These are phyloP conservation scores for Hippophae rhamnoides DNA, from an alignment of 306 rosid genomes.

Conservation along the genomic window DNA sequence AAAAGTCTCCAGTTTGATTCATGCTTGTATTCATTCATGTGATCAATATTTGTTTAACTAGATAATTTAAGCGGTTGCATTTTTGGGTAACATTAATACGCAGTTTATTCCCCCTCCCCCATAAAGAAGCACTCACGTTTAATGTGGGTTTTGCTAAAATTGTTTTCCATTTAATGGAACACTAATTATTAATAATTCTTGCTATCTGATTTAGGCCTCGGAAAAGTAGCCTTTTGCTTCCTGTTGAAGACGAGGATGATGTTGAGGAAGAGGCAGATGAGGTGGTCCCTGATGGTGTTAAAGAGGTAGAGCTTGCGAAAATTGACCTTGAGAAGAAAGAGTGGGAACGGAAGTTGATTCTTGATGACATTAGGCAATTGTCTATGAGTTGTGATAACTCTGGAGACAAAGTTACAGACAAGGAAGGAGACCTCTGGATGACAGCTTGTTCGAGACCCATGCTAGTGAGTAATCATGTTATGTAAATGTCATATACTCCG, in stretches of 20 bases:
- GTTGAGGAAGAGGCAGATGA: conserved; percentile 95
- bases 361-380: conserved; percentile 71
- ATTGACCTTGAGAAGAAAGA: conserved; percentile 76
- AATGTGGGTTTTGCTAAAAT: neutral
- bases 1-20: too few species aligned
- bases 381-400: conserved; percentile 54
- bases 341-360: conserved; percentile 72
- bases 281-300: conserved; percentile 97
- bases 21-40: too few species aligned
- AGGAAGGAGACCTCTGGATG: conserved; percentile 91
- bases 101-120: too few species aligned
- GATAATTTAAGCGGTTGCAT: too few species aligned
- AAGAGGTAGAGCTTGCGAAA: conserved; percentile 95
- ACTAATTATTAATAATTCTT: conserved; percentile 22
- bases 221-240: conserved; percentile 71
- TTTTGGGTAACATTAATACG: too few species aligned
- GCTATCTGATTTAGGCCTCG: conserved; percentile 61
- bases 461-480: conserved; percentile 53
- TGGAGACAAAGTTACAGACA: conserved; percentile 52
- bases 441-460: conserved; percentile 57
- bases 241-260: conserved; percentile 89
- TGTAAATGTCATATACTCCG: conserved; percentile 14
- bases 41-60: too few species aligned
- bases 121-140: too few species aligned
- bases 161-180: neutral